A percentile compares a stretch with the other conserved stretches of the same genome.
phyloP scores from a whole-genome alignment of 805 yeast genomes.

The Jamesozyma piceae region DNA sequence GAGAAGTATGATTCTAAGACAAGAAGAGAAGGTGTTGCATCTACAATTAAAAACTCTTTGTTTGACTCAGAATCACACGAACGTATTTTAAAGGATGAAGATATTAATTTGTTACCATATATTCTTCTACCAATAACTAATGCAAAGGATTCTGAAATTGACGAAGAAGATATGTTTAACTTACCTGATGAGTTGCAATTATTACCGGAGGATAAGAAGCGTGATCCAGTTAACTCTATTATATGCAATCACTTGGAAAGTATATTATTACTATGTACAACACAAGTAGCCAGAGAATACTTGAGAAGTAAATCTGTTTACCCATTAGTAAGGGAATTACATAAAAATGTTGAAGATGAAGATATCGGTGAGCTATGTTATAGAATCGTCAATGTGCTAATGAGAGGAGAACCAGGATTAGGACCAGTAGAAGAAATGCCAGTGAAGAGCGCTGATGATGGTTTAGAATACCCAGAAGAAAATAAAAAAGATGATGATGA shows the following conservation, averaged over 20 bases:
- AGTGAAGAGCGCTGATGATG: conserved; percentile 40
- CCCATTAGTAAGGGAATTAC: conserved; percentile 78
- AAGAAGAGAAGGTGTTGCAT: conserved; percentile 87
- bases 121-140: conserved; percentile 73
- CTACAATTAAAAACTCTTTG: conserved; percentile 81
- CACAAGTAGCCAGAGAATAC: conserved; percentile 61
- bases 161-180: conserved; percentile 77
- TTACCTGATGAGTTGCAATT: conserved; percentile 85
- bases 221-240: conserved; percentile 64
- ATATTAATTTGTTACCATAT: conserved; percentile 70
- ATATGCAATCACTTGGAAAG: conserved; percentile 70
- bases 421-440: conserved; percentile 40
- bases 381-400: conserved; percentile 76
- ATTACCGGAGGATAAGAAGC: conserved; percentile 60
- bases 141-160: conserved; percentile 57
- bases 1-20: conserved; percentile 67
- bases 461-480: conserved; percentile 30
- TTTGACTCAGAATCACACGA: conserved; percentile 69
- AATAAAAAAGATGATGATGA: conserved; percentile 19
- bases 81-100: conserved; percentile 46
- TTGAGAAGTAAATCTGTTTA: conserved; percentile 78
- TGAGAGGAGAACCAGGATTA: conserved; percentile 71
- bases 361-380: conserved; percentile 64
- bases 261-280: conserved; percentile 67
- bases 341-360: conserved; percentile 43